These are phyloP conservation scores for Sugiyamaella sp. DNA, from an alignment of 1,139 yeast genomes.

Conservation along the genomic window DNA sequence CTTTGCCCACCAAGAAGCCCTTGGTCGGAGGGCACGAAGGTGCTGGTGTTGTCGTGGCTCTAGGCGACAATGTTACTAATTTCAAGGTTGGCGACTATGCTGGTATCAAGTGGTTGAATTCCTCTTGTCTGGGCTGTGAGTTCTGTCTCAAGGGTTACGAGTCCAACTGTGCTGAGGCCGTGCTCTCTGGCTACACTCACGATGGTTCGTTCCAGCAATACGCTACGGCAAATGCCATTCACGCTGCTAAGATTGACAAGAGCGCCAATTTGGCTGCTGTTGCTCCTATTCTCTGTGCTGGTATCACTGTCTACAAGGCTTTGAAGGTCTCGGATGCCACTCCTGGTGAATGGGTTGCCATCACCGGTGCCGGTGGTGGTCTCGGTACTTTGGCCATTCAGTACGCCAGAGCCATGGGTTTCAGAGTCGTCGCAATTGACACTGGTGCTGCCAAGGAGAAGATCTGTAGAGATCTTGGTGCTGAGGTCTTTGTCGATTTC, in stretches of 20 bases:
- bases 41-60: conserved; percentile 79
- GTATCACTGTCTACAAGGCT: conserved; percentile 84
- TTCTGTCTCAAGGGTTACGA: conserved; percentile 69
- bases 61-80: conserved; percentile 66
- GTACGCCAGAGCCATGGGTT: conserved; percentile 83
- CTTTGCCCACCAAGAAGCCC: conserved; percentile 63
- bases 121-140: conserved; percentile 75
- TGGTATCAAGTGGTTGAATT: conserved; percentile 72
- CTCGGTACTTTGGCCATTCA: conserved; percentile 80
- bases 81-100: conserved; percentile 78
- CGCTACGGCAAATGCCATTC: conserved; percentile 83
- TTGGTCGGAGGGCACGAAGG: conserved; percentile 87
- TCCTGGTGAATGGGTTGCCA: conserved; percentile 80
- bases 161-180: conserved; percentile 69
- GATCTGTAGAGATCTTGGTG: conserved; percentile 61
- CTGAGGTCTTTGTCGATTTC: conserved; percentile 72
- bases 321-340: conserved; percentile 64
- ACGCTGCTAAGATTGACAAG: conserved; percentile 75
- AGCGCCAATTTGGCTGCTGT: conserved; percentile 72
- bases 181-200: conserved; percentile 75
- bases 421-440: conserved; percentile 74
- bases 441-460: conserved; percentile 68
- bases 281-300: conserved; percentile 80
- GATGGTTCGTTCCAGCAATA: conserved; percentile 86
- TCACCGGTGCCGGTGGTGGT: conserved; percentile 87